Percentiles rank a stretch among this genome's conserved stretches.
Evolutionary conservation across 139 green algal genomes (phyloP).

Genomic region (Volvox africanus): DNA sequence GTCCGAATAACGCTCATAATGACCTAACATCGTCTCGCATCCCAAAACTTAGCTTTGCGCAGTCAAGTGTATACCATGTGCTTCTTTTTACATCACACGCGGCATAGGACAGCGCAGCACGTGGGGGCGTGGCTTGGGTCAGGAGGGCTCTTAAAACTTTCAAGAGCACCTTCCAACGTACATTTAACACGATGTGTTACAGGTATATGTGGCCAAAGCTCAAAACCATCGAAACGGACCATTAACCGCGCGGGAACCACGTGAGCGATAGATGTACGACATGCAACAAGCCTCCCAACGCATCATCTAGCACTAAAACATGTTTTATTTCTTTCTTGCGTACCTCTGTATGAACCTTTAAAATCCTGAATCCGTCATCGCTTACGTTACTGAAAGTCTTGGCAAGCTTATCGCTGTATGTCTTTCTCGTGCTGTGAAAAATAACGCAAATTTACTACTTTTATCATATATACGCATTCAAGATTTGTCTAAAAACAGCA

Average conservation of each 20-base stretch:
- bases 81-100: no score
- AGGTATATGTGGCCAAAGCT: no score
- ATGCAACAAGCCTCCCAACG: not conserved
- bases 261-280: conserved; percentile 1
- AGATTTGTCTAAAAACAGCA: not conserved
- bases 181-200: no score
- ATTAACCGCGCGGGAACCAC: not conserved
- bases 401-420: not conserved
- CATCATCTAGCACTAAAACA: not conserved
- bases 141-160: no score
- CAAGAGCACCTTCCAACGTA: no score
- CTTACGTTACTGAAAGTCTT: not conserved
- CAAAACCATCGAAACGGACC: not conserved
- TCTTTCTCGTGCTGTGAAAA: not conserved
- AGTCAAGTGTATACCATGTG: no score
- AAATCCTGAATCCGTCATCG: no score
- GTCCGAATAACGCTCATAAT: no score
- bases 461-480: not conserved
- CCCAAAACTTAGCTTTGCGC: no score
- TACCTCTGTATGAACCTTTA: not conserved
- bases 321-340: not conserved
- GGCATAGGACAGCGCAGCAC: no score
- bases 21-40: no score
- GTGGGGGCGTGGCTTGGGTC: no score
- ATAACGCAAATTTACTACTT: not conserved